phyloP scores from a whole-genome alignment of 257 asterid genomes.

The Apocynum venetum region DNA sequence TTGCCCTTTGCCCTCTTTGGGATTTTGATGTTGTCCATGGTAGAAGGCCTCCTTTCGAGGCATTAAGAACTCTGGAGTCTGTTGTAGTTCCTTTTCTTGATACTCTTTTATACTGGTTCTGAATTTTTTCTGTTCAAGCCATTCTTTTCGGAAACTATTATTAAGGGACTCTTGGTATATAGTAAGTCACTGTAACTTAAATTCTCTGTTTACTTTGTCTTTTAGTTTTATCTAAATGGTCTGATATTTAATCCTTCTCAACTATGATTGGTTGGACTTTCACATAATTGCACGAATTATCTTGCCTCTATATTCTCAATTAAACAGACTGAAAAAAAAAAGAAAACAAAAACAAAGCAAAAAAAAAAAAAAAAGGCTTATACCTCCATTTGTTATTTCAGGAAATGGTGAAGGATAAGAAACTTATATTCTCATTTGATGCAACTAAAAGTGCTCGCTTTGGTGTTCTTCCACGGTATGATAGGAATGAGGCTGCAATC shows the following conservation, averaged over 20 bases:
- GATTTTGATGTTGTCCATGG: neutral
- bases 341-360: too few species aligned
- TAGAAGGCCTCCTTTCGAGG: neutral
- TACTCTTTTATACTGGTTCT: neutral
- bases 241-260: neutral
- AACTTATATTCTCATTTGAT: constrained; percentile 65
- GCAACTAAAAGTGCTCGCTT: constrained; percentile 82
- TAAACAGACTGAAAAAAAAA: neutral
- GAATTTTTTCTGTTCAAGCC: neutral
- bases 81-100: neutral
- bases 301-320: neutral
- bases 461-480: constrained; percentile 91
- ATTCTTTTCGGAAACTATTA: neutral
- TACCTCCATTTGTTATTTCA: constrained; percentile 26
- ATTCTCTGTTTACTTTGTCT: neutral
- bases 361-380: neutral
- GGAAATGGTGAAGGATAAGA: constrained; percentile 93
- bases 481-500: constrained; percentile 69
- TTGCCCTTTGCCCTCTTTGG: too few species aligned
- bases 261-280: neutral
- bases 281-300: neutral
- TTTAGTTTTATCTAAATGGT: neutral
- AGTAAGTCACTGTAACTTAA: neutral
- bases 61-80: neutral
- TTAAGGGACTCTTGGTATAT: neutral